Base-by-base conservation (phyloP, 2,329 filamentous ascomycete genomes). In the Colletotrichum cereale region DNA sequence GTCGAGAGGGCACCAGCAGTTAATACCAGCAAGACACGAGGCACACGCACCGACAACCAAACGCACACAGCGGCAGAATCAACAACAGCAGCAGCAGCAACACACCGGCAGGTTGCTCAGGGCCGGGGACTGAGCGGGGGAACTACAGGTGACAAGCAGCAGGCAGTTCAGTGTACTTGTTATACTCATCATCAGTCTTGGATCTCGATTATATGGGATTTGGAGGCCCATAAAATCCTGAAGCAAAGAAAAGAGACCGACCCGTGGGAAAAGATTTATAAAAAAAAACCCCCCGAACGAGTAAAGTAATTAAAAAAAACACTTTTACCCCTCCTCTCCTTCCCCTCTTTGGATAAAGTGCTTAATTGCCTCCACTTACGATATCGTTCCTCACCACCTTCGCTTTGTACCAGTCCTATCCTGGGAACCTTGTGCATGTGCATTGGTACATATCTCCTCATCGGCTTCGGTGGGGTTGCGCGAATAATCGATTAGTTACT, bases 401-500 rank as follows among this genome's bases (percentile, higher is more conserved):
- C 29, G 29, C 16, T 44, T 47, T 29, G 34, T 42, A 52, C n/a
- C 53, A 50, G 14, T 34, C 42, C 18, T 38, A 40, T 52, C 24
- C 42, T 16, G 11, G 36, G 31, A 24, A 5, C 34, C 61, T 63
- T 62, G 34, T 52, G 60, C 44, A 62, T 31, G 16, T 34, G 24
- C 40, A 24, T 61, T 14, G 44, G 34, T 62, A 50, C 48, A 38
- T 48, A 52, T 62, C 16, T 42, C 34, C 56, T 66, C 56, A 26
- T 42, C 63, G 48, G 48, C 24, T 62, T n/a, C 62, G 74, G 79
- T 80, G 79, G 79, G 75, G 77, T 76, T 79, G 79, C 78, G 78
- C 78, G 79, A 80, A 80, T 80, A 80, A 80, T 78, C 77, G 78
- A 77, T 58, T 62, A 64, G 16, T 55, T 7, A 55, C 34, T 29